Evolutionary conservation across 441 rosid genomes (phyloP).

Genomic region (Brassica hybrid): DNA sequence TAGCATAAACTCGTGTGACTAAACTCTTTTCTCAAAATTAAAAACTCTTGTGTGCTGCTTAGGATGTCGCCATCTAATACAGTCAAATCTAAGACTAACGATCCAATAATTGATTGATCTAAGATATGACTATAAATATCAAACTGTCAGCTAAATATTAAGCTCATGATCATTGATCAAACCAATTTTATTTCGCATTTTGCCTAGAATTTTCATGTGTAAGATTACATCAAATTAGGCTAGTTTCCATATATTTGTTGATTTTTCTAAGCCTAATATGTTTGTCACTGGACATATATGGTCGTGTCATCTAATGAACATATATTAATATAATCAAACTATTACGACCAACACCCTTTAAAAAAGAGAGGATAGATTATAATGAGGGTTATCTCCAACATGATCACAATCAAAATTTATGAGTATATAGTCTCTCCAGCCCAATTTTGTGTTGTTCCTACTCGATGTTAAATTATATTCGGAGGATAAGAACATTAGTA

Average conservation of each 20-base stretch:
- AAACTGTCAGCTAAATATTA: neutral
- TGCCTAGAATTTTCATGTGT: neutral
- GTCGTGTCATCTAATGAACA: constrained; percentile 8
- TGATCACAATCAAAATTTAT: neutral
- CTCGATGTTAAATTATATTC: neutral
- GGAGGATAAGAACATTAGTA: neutral
- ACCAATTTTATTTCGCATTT: neutral
- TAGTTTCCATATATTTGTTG: constrained; percentile 20
- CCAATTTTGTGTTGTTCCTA: neutral
- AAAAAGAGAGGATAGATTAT: neutral
- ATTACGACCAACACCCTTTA: constrained; percentile 2
- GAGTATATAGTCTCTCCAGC: neutral
- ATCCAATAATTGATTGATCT: neutral
- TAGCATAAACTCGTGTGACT: constrained; percentile 2
- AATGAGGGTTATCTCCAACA: constrained; percentile 1
- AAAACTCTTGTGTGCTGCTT: constrained; percentile 5
- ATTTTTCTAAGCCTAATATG: constrained; percentile 6
- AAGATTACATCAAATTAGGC: constrained; percentile 27
- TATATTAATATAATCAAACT: neutral
- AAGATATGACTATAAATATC: neutral
- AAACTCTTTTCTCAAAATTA: neutral
- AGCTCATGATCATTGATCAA: constrained; percentile 17
- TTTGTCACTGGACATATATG: neutral
- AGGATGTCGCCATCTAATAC: constrained; percentile 11
- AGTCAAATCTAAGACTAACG: neutral